Evolutionary conservation across 2,329 filamentous ascomycete species (phyloP), one percentile per base, ranked within the genome.

Genomic region (Sordariomycetes sp.): DNA sequence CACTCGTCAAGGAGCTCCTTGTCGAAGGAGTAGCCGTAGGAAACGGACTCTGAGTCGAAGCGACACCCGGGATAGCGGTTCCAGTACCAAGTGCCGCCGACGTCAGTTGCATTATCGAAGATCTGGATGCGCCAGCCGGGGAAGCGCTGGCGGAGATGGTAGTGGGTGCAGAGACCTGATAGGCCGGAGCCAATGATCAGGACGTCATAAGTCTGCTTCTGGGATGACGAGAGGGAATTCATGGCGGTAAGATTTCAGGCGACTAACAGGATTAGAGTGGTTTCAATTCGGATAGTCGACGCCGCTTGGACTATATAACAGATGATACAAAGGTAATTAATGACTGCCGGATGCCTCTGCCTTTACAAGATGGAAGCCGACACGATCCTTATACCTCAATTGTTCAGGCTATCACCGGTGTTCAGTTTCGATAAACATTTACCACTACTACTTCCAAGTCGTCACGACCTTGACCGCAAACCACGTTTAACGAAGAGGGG

Each of bases 81-180:
- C 70, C 70, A 72, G 58, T 66, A 69, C 75, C 76, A 79, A 2
- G 74, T 76, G 1, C 76, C 75, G 3, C 74, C 74, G 36, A 70
- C 69, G 5, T 64, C 68, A n/a, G 67, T 65, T 13, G 66, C 71
- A 28, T 69, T 69, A 58, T 76, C 74, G 20, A 75, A 59, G 5
- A 70, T 67, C 57, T 65, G 68, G 56, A 67, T 66, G 51, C 64
- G 63, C 50, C 68, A 62, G 2, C 69, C 70, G 10, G 72, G 66
- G 35, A 75, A 61, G 3, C 67, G 65, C 64, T 68, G 68, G 62
- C 74, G 67, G 10, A 74, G 62, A 1, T 67, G 66, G 28, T 69
- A 72, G 54, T 76, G 71, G 5, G 73, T 73, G 51, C 68, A 69
- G 2, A 74, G 71, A 6, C 73, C 73, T 45, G 67, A 69, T 2